A percentile compares a stretch with the other conserved stretches of the same genome.
These are phyloP conservation scores for Ottelia alismoides DNA, from an alignment of 106 monocot genomes.

Conservation along the genomic window DNA sequence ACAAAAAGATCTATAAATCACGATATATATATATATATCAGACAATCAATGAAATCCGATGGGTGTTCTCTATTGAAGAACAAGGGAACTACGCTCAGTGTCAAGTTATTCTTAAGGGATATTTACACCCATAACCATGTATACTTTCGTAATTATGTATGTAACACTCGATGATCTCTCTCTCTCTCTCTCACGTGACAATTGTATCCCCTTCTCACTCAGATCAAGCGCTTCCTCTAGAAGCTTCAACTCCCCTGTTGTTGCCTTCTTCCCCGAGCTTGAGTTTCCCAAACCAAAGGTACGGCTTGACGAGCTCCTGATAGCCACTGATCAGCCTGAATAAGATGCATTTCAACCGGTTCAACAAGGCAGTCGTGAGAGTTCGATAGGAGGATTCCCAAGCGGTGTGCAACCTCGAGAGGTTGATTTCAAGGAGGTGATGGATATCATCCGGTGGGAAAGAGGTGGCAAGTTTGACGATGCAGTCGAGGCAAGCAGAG, in stretches of 20 bases:
- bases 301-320: constrained; percentile 53
- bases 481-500: constrained; percentile 58
- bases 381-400: constrained; percentile 50
- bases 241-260: constrained; percentile 13
- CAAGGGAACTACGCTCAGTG: too few species aligned
- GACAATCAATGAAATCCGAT: too few species aligned
- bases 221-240: constrained; percentile 67
- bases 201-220: constrained; percentile 56
- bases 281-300: constrained; percentile 51
- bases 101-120: too few species aligned
- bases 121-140: too few species aligned
- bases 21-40: too few species aligned
- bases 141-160: too few species aligned
- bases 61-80: too few species aligned
- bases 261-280: constrained; percentile 15
- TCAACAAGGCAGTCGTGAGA: constrained; percentile 56
- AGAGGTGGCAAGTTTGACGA: constrained; percentile 37
- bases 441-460: constrained; percentile 8
- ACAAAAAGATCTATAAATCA: too few species aligned
- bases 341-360: constrained; percentile 47
- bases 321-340: constrained; percentile 19
- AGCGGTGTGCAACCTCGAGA: constrained; percentile 59
- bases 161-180: constrained; percentile 19
- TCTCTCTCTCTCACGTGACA: constrained; percentile 4
- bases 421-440: constrained; percentile 49